Evolutionary conservation across 148 eudicot species (phyloP).

Genomic region (Rhododendron griersonianum): DNA sequence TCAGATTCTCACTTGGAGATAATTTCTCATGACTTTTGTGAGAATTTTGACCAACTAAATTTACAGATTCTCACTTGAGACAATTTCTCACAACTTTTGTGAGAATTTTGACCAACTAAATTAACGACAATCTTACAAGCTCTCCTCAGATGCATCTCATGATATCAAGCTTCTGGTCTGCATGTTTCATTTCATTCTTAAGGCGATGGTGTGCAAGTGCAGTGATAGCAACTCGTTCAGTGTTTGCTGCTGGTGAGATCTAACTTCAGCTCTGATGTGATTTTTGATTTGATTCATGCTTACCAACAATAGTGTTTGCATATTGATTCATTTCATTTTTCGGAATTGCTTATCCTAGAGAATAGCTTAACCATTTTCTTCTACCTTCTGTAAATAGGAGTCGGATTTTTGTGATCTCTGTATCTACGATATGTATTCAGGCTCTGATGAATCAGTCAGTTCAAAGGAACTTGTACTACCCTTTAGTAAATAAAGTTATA

Average conservation of each 20-base stretch:
- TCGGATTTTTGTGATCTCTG: not conserved
- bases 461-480: not conserved
- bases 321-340: not conserved
- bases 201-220: not conserved
- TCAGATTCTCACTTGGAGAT: not conserved
- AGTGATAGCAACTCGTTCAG: not conserved
- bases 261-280: not conserved
- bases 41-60: not conserved
- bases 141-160: not conserved
- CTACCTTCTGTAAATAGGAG: not conserved
- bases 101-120: not conserved
- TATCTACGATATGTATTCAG: not conserved
- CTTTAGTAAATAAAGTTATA: not conserved
- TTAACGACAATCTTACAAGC: not conserved
- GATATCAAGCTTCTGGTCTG: conserved; percentile 1
- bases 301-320: not conserved
- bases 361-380: not conserved
- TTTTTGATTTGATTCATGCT: not conserved
- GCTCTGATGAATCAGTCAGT: not conserved
- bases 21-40: not conserved
- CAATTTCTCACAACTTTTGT: not conserved
- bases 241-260: not conserved
- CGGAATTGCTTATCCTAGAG: not conserved
- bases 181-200: not conserved
- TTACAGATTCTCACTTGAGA: not conserved